Evolutionary conservation across 768 basidiomycete species (phyloP).

Genomic region (Gautieria morchelliformis): DNA sequence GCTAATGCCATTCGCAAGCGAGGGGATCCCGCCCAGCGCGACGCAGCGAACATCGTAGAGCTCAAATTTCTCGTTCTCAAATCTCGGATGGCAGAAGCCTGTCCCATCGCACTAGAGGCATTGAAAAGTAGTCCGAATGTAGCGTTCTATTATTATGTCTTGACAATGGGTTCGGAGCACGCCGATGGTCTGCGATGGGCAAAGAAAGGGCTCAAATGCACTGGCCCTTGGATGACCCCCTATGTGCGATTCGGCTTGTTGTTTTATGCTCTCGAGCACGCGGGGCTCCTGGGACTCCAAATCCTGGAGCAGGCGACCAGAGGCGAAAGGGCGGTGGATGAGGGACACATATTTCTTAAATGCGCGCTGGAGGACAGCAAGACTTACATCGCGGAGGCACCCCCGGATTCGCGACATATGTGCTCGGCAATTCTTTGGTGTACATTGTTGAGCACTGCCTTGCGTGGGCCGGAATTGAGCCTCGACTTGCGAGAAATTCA

Average conservation of each 20-base stretch:
- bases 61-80: constrained; percentile 49
- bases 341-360: constrained; percentile 50
- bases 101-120: constrained; percentile 29
- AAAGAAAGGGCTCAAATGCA: constrained; percentile 58
- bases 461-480: too few relatives aligned
- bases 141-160: constrained; percentile 57
- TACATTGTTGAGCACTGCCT: too few relatives aligned
- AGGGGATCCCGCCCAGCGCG: constrained; percentile 32
- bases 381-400: too few relatives aligned
- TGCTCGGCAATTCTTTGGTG: too few relatives aligned
- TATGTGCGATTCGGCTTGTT: constrained; percentile 49
- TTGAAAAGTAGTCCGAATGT: constrained; percentile 47
- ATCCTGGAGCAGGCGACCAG: not conserved
- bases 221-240: constrained; percentile 30
- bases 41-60: constrained; percentile 55
- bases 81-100: constrained; percentile 37
- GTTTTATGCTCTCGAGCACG: constrained; percentile 54
- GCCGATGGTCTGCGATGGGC: constrained; percentile 47
- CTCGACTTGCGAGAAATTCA: too few relatives aligned
- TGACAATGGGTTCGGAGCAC: constrained; percentile 39
- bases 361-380: too few relatives aligned
- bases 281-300: constrained; percentile 42
- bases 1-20: constrained; percentile 43
- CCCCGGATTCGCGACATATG: too few relatives aligned
- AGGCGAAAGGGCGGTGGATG: constrained; percentile 36